A percentile compares a stretch with the other conserved stretches of the same genome.
phyloP scores from a whole-genome alignment of 495 filamentous ascomycete genomes.

The Oidiodendron maius region DNA sequence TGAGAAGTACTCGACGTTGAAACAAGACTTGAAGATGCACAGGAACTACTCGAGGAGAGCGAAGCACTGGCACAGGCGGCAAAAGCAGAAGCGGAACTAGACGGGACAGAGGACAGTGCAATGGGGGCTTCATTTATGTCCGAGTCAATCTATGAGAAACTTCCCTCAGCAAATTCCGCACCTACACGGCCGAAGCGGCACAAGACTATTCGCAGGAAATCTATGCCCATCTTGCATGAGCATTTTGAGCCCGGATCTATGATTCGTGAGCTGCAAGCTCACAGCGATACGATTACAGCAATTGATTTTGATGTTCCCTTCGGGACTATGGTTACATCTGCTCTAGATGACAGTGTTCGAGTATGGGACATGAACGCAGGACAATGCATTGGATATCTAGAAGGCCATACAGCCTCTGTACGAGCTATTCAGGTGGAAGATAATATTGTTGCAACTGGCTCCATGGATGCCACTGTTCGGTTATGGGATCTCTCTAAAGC shows the following conservation, averaged over 20 bases:
- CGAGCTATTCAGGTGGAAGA: constrained; percentile 91
- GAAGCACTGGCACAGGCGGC: constrained; percentile 47
- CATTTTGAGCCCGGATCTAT: constrained; percentile 86
- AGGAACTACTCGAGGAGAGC: constrained; percentile 68
- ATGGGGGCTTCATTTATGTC: constrained; percentile 85
- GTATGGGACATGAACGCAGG: constrained; percentile 96
- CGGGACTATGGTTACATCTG: constrained; percentile 90
- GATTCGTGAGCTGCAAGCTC: constrained; percentile 83
- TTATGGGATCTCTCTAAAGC: constrained; percentile 81
- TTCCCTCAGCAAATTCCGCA: constrained; percentile 57
- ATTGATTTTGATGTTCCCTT: constrained; percentile 96
- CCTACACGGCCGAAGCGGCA: constrained; percentile 52
- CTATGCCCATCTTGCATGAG: constrained; percentile 93
- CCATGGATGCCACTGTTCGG: constrained; percentile 90
- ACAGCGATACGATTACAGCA: constrained; percentile 82
- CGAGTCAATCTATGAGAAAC: constrained; percentile 91
- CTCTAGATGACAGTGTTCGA: constrained; percentile 91
- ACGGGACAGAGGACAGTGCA: constrained; percentile 53
- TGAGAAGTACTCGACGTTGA: constrained; percentile 72
- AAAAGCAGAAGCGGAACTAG: constrained; percentile 28
- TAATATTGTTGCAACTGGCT: constrained; percentile 91
- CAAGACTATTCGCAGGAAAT: constrained; percentile 62
- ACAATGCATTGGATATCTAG: constrained; percentile 81
- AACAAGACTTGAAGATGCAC: constrained; percentile 75
- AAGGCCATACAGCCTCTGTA: constrained; percentile 93